Percentiles rank a stretch among this genome's conserved stretches.
Evolutionary conservation across 129 eudicot species (phyloP).

Genomic region (Chrysanthemum seticuspe): DNA sequence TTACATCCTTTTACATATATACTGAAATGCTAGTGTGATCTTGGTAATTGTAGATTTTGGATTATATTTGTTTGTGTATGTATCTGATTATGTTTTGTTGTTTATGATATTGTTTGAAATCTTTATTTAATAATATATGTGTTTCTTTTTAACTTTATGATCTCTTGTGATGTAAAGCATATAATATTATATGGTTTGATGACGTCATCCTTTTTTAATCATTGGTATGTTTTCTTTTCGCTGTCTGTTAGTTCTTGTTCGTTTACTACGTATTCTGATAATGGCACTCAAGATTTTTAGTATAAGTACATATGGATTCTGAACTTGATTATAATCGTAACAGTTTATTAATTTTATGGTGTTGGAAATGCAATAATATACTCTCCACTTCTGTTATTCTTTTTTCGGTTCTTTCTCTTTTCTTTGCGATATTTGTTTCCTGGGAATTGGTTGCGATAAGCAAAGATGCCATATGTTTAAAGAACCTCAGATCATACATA

Average conservation of each 20-base stretch:
- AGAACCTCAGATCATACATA: background rate
- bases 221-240: too few relatives aligned
- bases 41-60: background rate
- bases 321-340: slow-evolving; percentile 8
- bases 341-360: slow-evolving; percentile 1
- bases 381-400: too few relatives aligned
- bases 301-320: slow-evolving; percentile 1
- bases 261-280: background rate
- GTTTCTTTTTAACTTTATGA: background rate
- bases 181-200: background rate
- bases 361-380: background rate
- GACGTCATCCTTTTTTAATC: too few relatives aligned
- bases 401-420: slow-evolving; percentile 7
- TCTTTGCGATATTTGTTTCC: background rate
- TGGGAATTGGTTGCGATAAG: slow-evolving; percentile 3
- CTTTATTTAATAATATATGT: background rate
- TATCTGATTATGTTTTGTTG: background rate
- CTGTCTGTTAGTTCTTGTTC: background rate
- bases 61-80: background rate
- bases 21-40: background rate
- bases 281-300: background rate
- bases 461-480: background rate
- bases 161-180: slow-evolving; percentile 20
- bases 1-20: background rate
- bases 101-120: slow-evolving; percentile 6